Percentiles rank a stretch among this genome's conserved stretches.
phyloP scores from a whole-genome alignment of 2,329 filamentous ascomycete species.

The Trichophyton rubrum region DNA sequence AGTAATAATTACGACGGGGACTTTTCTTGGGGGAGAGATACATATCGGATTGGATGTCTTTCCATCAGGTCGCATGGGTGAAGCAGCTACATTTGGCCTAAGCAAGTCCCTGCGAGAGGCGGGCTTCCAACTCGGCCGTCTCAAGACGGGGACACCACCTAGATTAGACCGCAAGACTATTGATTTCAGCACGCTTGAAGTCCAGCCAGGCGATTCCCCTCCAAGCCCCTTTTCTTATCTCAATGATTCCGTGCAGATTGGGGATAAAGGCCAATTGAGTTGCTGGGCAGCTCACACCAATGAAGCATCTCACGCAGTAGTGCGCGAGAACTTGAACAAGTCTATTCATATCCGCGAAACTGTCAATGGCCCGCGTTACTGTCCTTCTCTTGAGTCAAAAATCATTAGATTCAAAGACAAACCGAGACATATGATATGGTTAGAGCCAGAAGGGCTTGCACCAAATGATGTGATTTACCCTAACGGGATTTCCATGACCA shows the following conservation, averaged over 20 bases:
- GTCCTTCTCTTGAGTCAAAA: slow-evolving; percentile 89
- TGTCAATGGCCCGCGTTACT: slow-evolving; percentile 87
- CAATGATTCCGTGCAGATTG: slow-evolving; percentile 62
- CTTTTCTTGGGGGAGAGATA: slow-evolving; percentile 89
- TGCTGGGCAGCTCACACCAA: slow-evolving; percentile 87
- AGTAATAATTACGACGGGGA: slow-evolving; percentile 92
- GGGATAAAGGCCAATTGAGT: slow-evolving; percentile 58
- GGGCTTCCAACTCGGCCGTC: slow-evolving; percentile 73
- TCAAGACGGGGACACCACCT: slow-evolving; percentile 94
- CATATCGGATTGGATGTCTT: slow-evolving; percentile 79
- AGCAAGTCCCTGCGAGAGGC: slow-evolving; percentile 82
- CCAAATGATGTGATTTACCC: slow-evolving; percentile 78
- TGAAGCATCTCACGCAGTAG: slow-evolving; percentile 64
- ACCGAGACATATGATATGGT: slow-evolving; percentile 77
- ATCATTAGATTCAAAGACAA: slow-evolving; percentile 77
- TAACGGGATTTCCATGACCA: slow-evolving; percentile 94
- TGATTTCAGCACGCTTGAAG: slow-evolving; percentile 58
- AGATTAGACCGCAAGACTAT: slow-evolving; percentile 72
- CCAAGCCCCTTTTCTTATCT: slow-evolving; percentile 87
- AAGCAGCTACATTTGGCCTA: slow-evolving; percentile 81
- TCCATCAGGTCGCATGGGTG: slow-evolving; percentile 83
- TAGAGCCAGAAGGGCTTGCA: slow-evolving; percentile 90
- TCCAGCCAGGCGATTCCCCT: slow-evolving; percentile 70
- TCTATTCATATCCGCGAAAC: slow-evolving; percentile 94
- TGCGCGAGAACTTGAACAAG: slow-evolving; percentile 82